Evolutionary conservation across 108 stramenopile genomes (phyloP), one percentile per base, ranked within the genome.

Genomic region (Skeletonema potamos): DNA sequence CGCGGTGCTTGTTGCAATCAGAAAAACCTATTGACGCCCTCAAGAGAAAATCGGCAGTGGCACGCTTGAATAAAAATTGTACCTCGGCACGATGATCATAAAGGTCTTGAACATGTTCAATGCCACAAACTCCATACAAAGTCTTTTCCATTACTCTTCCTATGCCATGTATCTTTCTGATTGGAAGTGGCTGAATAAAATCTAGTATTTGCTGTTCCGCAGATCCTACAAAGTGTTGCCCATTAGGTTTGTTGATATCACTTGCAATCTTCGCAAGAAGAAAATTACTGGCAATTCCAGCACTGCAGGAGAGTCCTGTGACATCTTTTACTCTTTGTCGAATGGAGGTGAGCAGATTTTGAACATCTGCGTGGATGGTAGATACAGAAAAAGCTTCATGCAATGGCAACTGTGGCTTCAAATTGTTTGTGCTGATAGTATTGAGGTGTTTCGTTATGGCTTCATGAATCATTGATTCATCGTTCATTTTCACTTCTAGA

Each of bases 241-340:
- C 98, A 72, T 99, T 86, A 4, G 99, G 99, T 78, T 99, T 99
- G 84, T 96, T 93, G 39, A 66, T 22, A 75, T 99, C 97, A 51
- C 79, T 90, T 13, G 89, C 91, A 62, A 97, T 96, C 79, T 99
- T 99, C 18, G 98, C 97, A 20, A 99, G 72, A 29, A 92, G 73
- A 58, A 85, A 82, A 56, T 95, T 98, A 15, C 91, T 86, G 15
- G 92, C 95, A 26, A 98, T 69, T 15, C 99, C 99, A 7, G 97
- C 98, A 33, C 90, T 92, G 74, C 95, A 96, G 1, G 97, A 98
- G 20, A 99, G 85, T 4, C 89, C 87, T 0, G 97, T 98, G 7
- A 44, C 74, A 20, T 73, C 60, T 15, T 54, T 29, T 36, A 99
- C 96, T 27, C 60, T 54, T 18, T 61, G 18, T 27, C 99, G 84